phyloP scores from a whole-genome alignment of 768 basidiomycete genomes.

The Auricularia cornea region DNA sequence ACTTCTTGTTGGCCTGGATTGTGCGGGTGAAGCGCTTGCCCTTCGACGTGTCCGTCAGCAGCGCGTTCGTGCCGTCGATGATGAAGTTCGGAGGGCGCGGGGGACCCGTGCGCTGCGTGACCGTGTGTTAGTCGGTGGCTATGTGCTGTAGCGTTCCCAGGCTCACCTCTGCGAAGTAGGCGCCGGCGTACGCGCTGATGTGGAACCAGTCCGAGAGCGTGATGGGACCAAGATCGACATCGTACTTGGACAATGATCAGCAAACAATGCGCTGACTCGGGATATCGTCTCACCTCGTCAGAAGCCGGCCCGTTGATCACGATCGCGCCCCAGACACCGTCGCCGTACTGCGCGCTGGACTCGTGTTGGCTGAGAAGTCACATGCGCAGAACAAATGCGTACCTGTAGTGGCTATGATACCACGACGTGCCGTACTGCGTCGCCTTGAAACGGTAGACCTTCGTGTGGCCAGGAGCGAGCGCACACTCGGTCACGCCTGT shows the following conservation, averaged over 20 bases:
- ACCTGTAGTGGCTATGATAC: slow-evolving; percentile 1
- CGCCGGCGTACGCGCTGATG: background rate
- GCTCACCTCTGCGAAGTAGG: background rate
- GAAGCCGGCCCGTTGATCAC: background rate
- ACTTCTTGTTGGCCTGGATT: slow-evolving; percentile 1
- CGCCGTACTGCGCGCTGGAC: background rate
- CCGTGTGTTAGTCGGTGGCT: background rate
- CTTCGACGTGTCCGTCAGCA: background rate
- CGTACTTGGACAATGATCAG: background rate
- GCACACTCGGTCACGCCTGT: background rate
- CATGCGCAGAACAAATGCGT: background rate
- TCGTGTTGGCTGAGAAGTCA: background rate
- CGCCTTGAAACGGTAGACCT: background rate
- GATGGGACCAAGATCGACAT: background rate
- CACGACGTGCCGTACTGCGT: background rate
- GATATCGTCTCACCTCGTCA: background rate
- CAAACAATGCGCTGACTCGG: background rate
- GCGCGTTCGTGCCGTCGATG: background rate
- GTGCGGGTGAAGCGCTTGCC: background rate
- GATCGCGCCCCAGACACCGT: background rate
- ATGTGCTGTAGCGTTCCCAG: background rate
- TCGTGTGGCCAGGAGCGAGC: background rate
- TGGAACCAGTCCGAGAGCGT: background rate
- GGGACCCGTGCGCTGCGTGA: background rate
- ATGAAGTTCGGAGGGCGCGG: background rate